Conservation (phyloP, 2,329 filamentous ascomycete genomes). For the Fusarium solani-melongenae region DNA sequence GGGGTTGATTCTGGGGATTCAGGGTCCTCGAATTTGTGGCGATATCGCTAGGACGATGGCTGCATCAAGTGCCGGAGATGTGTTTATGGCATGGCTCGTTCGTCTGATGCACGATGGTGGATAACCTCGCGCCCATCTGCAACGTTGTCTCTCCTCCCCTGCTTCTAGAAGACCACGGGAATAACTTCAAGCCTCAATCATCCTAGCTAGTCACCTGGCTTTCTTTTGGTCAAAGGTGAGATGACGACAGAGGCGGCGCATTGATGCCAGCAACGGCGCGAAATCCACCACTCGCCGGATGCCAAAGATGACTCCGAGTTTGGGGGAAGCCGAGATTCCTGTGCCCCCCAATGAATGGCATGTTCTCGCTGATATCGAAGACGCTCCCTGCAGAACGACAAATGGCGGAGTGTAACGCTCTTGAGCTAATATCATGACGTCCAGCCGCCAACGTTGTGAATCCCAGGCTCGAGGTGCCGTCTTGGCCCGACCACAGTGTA, state of each 20-base stretch:
- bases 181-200: conserved; percentile 13
- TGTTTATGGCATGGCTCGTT: conserved; percentile 6
- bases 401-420: background rate
- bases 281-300: background rate
- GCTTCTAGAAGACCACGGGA: conserved; percentile 25
- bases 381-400: background rate
- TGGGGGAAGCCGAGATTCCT: background rate
- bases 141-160: conserved; percentile 7
- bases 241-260: conserved; percentile 13
- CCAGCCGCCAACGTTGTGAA: background rate
- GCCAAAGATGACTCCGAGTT: background rate
- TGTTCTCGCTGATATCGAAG: background rate
- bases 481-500: background rate
- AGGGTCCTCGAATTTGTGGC: background rate
- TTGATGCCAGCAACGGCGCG: conserved; percentile 5
- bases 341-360: background rate
- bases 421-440: background rate
- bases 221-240: background rate
- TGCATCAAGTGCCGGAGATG: background rate
- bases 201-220: background rate
- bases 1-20: background rate
- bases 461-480: conserved; percentile 6
- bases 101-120: conserved; percentile 6
- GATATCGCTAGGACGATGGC: background rate
- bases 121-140: conserved; percentile 6